Evolutionary conservation across 2,329 filamentous ascomycete species (phyloP), one percentile per base, ranked within the genome.

Genomic region (Colletotrichum higginsianum): DNA sequence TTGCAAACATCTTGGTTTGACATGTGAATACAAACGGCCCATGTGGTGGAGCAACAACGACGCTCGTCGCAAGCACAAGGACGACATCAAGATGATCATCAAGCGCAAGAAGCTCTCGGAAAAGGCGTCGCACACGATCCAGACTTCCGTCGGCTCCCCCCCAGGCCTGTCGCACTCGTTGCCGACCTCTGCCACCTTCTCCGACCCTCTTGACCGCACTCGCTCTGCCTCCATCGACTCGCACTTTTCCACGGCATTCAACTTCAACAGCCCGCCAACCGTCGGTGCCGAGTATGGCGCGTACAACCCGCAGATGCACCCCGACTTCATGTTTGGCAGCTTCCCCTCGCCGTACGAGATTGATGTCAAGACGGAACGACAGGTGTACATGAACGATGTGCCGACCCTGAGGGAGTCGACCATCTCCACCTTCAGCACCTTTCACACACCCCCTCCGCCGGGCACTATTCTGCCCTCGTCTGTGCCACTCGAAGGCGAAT

Each of bases 31-130:
- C 86, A 98, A 97, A 88, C 88, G 95, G 79, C 96, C 96, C 47
- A 90, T 94, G 84, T 99, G 96, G 96, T 99, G 96, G 96, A 93
- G 92, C 84, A 98, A 96, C 87, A 93, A 93, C 79, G 95, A 98
- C 74, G 91, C 93, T 79, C 89, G 96, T 76, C 90, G 92, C 77
- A 86, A 91, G 67, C 94, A 98, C 82, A 99, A 98, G 85, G 96
- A 98, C 80, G 86, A 92, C 76, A 97, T 99, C 88, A 99, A 99
- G 88, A 92, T 93, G 83, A 94, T 96, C 83, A 98, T 99, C 87
- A 98, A 98, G 90, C 91, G 92, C 80, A 98, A 96, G 80, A 98
- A 98, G 89, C 88, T 97, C 76, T 91, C 92, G 35, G 96, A 98
- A 84, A 98, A 98, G 90, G 87, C 90, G 63, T 87, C 90, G 63